phyloP scores from a whole-genome alignment of 164 flowering plant genomes.

The Houttuynia cordata region DNA sequence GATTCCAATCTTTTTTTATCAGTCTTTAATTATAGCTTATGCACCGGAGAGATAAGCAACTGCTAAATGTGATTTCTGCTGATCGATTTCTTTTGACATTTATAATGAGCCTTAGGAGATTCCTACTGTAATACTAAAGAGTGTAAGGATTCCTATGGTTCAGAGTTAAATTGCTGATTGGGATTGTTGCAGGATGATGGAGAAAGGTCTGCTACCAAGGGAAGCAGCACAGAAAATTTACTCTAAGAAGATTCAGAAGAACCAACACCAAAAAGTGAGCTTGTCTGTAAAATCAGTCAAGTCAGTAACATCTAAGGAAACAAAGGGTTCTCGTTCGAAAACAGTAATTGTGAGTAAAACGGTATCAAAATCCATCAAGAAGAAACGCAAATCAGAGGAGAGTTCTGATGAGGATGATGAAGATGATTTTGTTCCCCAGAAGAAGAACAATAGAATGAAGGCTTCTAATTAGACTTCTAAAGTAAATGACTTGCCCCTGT shows the following conservation, averaged over 20 bases:
- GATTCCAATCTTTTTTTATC: too few species aligned
- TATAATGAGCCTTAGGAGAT: too few species aligned
- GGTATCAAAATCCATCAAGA: conserved; percentile 18
- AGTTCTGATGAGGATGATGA: conserved; percentile 34
- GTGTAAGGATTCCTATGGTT: too few species aligned
- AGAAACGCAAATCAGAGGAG: conserved; percentile 34
- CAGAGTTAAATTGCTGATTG: background rate
- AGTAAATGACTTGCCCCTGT: background rate
- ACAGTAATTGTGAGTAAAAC: conserved; percentile 18
- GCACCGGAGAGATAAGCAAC: too few species aligned
- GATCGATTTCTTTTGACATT: too few species aligned
- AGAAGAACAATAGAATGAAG: conserved; percentile 25
- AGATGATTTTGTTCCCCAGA: conserved; percentile 26
- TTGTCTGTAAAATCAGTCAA: conserved; percentile 49
- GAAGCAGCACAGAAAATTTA: conserved; percentile 53
- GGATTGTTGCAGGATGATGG: conserved; percentile 71
- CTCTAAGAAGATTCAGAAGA: conserved; percentile 51
- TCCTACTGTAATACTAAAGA: too few species aligned
- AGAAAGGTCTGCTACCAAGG: conserved; percentile 55
- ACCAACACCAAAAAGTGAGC: conserved; percentile 27
- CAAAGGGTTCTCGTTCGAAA: conserved; percentile 15
- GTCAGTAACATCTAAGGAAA: background rate
- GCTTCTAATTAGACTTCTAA: conserved; percentile 2
- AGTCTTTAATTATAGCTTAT: too few species aligned
- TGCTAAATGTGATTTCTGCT: too few species aligned